Evolutionary conservation across 176 grass and related monocot species (phyloP).

Genomic region (Puya raimondii): DNA sequence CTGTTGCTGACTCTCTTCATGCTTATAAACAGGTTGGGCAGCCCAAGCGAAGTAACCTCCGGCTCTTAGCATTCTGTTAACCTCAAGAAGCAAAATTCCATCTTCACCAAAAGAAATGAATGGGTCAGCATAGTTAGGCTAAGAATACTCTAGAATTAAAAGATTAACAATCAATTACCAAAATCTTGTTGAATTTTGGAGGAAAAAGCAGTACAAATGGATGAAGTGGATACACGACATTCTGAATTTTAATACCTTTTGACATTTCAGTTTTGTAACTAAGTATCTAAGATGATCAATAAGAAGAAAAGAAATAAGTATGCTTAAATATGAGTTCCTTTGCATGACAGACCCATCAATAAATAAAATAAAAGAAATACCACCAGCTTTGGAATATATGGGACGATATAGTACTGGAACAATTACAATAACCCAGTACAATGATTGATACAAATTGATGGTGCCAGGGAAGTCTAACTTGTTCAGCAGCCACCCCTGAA

Average conservation of each 20-base stretch:
- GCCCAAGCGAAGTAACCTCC: conserved; percentile 96
- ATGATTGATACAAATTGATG: neutral
- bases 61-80: conserved; percentile 91
- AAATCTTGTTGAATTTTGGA: neutral
- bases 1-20: conserved; percentile 82
- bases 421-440: neutral
- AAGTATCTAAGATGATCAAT: no score
- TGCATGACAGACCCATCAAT: neutral
- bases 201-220: no score
- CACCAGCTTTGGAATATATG: no score
- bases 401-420: neutral
- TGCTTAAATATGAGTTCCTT: no score
- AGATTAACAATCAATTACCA: neutral
- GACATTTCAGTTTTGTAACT: no score
- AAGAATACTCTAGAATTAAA: conserved; percentile 13
- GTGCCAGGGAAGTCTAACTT: neutral
- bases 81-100: conserved; percentile 90
- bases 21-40: conserved; percentile 97
- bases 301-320: no score
- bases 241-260: no score
- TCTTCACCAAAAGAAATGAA: conserved; percentile 42
- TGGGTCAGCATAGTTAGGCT: neutral
- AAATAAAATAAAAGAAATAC: neutral
- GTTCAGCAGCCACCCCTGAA: no score
- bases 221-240: no score